phyloP scores from a whole-genome alignment of 2,329 filamentous ascomycete genomes.

The Fusarium armeniacum region DNA sequence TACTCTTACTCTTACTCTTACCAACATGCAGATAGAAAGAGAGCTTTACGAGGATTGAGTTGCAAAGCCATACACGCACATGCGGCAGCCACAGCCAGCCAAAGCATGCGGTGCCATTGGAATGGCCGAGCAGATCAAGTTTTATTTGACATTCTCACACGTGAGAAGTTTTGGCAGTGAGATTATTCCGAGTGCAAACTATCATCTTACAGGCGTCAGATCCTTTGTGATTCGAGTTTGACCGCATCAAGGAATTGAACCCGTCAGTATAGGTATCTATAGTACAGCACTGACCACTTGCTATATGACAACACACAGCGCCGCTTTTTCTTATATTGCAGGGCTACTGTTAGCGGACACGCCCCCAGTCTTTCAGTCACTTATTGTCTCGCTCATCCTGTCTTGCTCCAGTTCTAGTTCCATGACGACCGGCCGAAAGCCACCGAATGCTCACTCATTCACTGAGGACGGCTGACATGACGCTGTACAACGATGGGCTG shows the following conservation, averaged over 20 bases:
- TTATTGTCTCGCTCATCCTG: background rate
- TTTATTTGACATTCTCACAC: constrained; percentile 35
- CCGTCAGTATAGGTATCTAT: constrained; percentile 7
- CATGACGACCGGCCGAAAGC: constrained; percentile 26
- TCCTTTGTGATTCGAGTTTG: background rate
- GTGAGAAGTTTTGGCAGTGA: constrained; percentile 22
- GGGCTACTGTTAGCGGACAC: constrained; percentile 16
- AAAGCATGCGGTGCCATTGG: constrained; percentile 25
- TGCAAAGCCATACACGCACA: constrained; percentile 13
- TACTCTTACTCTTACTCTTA: too few species aligned
- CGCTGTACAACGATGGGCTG: constrained; percentile 35
- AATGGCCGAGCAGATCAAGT: constrained; percentile 34
- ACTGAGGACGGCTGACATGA: constrained; percentile 31
- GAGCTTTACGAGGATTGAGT: constrained; percentile 22
- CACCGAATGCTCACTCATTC: constrained; percentile 5
- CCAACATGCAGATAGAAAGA: background rate
- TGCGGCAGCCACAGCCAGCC: constrained; percentile 20
- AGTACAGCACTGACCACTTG: constrained; percentile 11
- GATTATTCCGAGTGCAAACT: constrained; percentile 34
- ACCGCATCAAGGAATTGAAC: background rate
- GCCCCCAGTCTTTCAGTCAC: constrained; percentile 24
- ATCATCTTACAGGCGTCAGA: constrained; percentile 28
- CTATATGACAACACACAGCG: constrained; percentile 5
- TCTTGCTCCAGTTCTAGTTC: constrained; percentile 18
- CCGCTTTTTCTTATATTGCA: constrained; percentile 35